These are phyloP conservation scores for Pichia sp. DNA, from an alignment of 1,139 yeast genomes.

Conservation along the genomic window DNA sequence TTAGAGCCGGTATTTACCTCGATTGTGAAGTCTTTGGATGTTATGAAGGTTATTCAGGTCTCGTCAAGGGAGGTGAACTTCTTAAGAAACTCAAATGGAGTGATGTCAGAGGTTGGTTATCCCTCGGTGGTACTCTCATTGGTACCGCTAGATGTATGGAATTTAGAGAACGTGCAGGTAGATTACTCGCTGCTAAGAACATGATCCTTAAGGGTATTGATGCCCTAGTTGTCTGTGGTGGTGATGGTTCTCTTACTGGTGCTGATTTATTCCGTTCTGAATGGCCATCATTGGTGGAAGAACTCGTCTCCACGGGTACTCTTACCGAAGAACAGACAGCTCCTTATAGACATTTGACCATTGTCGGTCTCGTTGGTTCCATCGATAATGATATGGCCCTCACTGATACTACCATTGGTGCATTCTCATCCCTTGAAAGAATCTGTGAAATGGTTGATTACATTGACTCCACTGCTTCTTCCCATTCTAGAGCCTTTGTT, in stretches of 20 bases:
- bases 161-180: slow-evolving; percentile 78
- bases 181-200: slow-evolving; percentile 76
- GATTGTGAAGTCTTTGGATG: slow-evolving; percentile 96
- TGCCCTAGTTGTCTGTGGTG: slow-evolving; percentile 96
- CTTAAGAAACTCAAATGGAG: slow-evolving; percentile 82
- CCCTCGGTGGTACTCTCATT: slow-evolving; percentile 90
- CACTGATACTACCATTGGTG: slow-evolving; percentile 96
- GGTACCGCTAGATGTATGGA: slow-evolving; percentile 93
- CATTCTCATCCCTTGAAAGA: slow-evolving; percentile 87
- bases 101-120: slow-evolving; percentile 87
- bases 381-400: slow-evolving; percentile 97
- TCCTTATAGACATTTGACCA: slow-evolving; percentile 67
- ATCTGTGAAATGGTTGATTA: slow-evolving; percentile 91
- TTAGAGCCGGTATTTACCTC: slow-evolving; percentile 76
- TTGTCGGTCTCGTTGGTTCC: slow-evolving; percentile 94
- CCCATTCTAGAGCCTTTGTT: slow-evolving; percentile 96
- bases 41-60: slow-evolving; percentile 92
- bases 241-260: slow-evolving; percentile 97
- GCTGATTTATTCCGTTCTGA: slow-evolving; percentile 91
- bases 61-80: slow-evolving; percentile 75
- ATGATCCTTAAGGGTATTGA: slow-evolving; percentile 86
- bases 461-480: slow-evolving; percentile 94
- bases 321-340: slow-evolving; percentile 51
- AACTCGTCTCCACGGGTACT: slow-evolving; percentile 48
- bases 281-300: slow-evolving; percentile 83